Conservation (phyloP, 352 stramenopile genomes). For the Phytophthora capsici region DNA sequence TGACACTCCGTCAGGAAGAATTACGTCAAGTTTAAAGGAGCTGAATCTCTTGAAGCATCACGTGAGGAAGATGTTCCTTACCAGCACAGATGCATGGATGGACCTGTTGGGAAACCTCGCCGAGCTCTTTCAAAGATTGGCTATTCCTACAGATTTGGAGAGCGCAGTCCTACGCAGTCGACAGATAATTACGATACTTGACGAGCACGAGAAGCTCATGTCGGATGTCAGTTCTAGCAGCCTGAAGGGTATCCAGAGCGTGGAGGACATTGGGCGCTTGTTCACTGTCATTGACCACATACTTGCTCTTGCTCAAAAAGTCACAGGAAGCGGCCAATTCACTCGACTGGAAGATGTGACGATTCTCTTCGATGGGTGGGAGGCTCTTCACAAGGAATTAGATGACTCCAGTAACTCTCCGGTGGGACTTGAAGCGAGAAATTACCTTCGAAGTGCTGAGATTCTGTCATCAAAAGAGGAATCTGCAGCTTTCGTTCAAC, state of each 20-base stretch:
- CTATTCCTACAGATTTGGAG: slow-evolving; percentile 22
- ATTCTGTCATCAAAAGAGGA: slow-evolving; percentile 32
- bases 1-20: slow-evolving; percentile 12
- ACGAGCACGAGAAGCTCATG: slow-evolving; percentile 32
- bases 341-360: slow-evolving; percentile 23
- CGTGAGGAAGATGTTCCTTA: slow-evolving; percentile 19
- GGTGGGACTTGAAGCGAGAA: background rate
- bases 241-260: slow-evolving; percentile 22
- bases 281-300: slow-evolving; percentile 28
- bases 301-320: slow-evolving; percentile 24
- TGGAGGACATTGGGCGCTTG: slow-evolving; percentile 25
- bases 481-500: slow-evolving; percentile 27
- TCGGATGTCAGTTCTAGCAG: slow-evolving; percentile 18
- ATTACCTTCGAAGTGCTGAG: slow-evolving; percentile 28
- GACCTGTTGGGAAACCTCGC: slow-evolving; percentile 9
- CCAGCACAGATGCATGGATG: slow-evolving; percentile 9
- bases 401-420: background rate
- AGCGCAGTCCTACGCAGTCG: slow-evolving; percentile 19
- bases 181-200: slow-evolving; percentile 23
- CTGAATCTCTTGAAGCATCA: slow-evolving; percentile 18
- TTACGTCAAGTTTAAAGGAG: slow-evolving; percentile 10
- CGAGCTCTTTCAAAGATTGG: slow-evolving; percentile 20
- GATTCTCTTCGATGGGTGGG: slow-evolving; percentile 34
- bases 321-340: slow-evolving; percentile 29
- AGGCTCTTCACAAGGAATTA: slow-evolving; percentile 17